phyloP scores from a whole-genome alignment of 1,139 yeast genomes.

The Lizanozyma gosingica region DNA sequence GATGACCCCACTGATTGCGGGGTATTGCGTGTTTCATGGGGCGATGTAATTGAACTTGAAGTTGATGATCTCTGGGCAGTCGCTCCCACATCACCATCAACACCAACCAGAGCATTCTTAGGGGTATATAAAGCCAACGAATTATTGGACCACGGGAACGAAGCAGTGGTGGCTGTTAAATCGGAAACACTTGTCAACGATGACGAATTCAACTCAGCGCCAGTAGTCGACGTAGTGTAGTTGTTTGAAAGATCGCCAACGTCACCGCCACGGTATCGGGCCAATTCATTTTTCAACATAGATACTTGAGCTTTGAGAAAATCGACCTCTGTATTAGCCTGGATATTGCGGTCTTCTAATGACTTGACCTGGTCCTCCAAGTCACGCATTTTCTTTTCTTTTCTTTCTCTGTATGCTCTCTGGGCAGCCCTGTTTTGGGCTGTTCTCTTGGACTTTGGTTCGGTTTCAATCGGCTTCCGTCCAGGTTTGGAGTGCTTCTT shows the following conservation, averaged over 20 bases:
- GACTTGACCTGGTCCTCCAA: conserved; percentile 67
- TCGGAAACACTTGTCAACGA: conserved; percentile 10
- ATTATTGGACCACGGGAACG: conserved; percentile 21
- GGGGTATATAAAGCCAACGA: background rate
- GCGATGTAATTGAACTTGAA: conserved; percentile 5
- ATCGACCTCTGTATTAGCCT: conserved; percentile 60
- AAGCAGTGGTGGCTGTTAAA: background rate
- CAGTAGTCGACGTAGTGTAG: conserved; percentile 2
- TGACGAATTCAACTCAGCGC: conserved; percentile 10
- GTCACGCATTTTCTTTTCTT: conserved; percentile 79
- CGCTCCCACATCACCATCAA: conserved; percentile 2
- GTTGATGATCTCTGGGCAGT: background rate
- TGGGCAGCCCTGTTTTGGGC: conserved; percentile 98
- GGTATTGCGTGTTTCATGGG: background rate
- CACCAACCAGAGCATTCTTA: background rate
- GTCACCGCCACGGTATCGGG: conserved; percentile 48
- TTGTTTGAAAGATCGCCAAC: conserved; percentile 17
- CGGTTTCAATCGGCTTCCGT: conserved; percentile 69
- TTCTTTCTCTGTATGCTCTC: conserved; percentile 90
- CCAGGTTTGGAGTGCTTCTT: conserved; percentile 36
- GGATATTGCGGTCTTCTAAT: conserved; percentile 62
- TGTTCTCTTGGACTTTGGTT: conserved; percentile 79
- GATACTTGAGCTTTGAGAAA: conserved; percentile 70
- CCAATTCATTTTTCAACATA: conserved; percentile 62
- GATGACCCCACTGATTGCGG: background rate